Evolutionary conservation across 1,284 basidiomycete genomes (phyloP).

Genomic region (Austroboletus niveus): DNA sequence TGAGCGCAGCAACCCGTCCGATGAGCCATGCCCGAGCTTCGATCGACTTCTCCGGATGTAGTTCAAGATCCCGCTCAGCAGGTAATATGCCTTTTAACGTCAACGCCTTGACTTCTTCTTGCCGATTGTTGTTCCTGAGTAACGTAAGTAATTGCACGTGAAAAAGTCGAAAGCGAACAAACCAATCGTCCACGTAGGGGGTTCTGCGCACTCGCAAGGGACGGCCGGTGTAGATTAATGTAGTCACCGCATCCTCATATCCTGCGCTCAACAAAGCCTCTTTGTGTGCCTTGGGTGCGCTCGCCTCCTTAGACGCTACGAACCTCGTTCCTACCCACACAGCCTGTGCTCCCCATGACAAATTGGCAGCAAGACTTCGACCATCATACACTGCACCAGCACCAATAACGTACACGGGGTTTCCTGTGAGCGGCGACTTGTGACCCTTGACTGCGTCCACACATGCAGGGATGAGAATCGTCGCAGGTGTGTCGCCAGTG

Average conservation of each 20-base stretch:
- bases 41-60: slow-evolving; percentile 72
- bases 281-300: slow-evolving; percentile 82
- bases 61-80: slow-evolving; percentile 64
- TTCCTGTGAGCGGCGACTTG: slow-evolving; percentile 74
- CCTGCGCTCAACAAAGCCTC: slow-evolving; percentile 64
- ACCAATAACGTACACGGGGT: slow-evolving; percentile 79
- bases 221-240: slow-evolving; percentile 85
- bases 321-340: slow-evolving; percentile 85
- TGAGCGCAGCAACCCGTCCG: slow-evolving; percentile 75
- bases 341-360: slow-evolving; percentile 81
- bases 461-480: slow-evolving; percentile 81
- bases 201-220: slow-evolving; percentile 82
- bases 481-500: slow-evolving; percentile 71
- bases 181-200: slow-evolving; percentile 80
- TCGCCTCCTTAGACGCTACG: slow-evolving; percentile 79
- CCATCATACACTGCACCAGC: slow-evolving; percentile 89
- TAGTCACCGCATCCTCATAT: slow-evolving; percentile 72
- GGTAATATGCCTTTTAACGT: slow-evolving; percentile 79
- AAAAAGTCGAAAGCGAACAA: slow-evolving; percentile 19
- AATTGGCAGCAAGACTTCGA: slow-evolving; percentile 79
- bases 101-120: slow-evolving; percentile 72
- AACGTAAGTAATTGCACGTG: neutral
- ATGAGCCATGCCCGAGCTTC: slow-evolving; percentile 67
- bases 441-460: slow-evolving; percentile 77
- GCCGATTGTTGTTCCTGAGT: slow-evolving; percentile 61